Conservation (phyloP, 2,329 filamentous ascomycete genomes). For the Graphilbum fragrans region DNA sequence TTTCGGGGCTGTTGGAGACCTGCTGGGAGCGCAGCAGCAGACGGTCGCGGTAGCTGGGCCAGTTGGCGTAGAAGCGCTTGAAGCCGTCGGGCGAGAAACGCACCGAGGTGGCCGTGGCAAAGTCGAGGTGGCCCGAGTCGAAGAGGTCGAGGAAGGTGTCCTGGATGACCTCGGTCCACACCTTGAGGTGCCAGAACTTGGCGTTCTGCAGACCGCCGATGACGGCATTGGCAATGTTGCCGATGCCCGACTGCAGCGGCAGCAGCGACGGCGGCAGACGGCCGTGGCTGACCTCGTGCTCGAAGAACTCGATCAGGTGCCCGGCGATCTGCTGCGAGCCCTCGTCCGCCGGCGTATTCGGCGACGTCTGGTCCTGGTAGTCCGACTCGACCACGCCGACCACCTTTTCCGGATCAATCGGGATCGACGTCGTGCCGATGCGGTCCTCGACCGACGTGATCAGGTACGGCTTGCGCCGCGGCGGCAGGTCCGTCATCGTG, state of each 20-base stretch:
- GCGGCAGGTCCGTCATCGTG: conserved; percentile 76
- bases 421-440: conserved; percentile 72
- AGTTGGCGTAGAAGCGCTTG: conserved; percentile 80
- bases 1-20: conserved; percentile 81
- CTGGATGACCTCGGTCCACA: conserved; percentile 90
- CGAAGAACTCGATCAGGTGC: conserved; percentile 71
- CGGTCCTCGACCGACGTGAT: conserved; percentile 79
- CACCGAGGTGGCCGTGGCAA: conserved; percentile 80
- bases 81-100: conserved; percentile 87
- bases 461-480: conserved; percentile 70
- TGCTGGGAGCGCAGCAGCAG: conserved; percentile 78
- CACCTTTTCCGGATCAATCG: conserved; percentile 70
- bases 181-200: conserved; percentile 77
- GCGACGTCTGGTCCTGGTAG: conserved; percentile 63
- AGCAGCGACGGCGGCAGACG: conserved; percentile 61
- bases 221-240: conserved; percentile 88
- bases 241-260: conserved; percentile 60
- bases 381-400: conserved; percentile 76
- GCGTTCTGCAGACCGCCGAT: conserved; percentile 71
- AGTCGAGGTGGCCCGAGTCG: conserved; percentile 77
- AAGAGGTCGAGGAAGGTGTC: conserved; percentile 90
- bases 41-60: conserved; percentile 69
- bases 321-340: conserved; percentile 59
- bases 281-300: conserved; percentile 71
- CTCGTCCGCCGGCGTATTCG: conserved; percentile 67